Evolutionary conservation across 1,284 basidiomycete genomes (phyloP).

Genomic region (Ganoderma resinaceum): DNA sequence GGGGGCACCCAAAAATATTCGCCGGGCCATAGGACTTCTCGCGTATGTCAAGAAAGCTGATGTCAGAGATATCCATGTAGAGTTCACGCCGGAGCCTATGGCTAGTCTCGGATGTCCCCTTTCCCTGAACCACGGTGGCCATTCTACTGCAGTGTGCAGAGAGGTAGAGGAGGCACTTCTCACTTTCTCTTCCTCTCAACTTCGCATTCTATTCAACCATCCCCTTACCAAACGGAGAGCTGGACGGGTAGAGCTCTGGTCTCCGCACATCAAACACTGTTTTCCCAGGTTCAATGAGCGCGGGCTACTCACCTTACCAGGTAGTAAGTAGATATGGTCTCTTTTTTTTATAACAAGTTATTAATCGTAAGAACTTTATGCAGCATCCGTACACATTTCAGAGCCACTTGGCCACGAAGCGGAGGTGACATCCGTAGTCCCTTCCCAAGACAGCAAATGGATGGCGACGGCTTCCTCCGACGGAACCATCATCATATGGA

Average conservation of each 20-base stretch:
- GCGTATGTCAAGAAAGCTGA: too few species aligned
- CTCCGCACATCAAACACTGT: neutral
- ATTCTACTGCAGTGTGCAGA: too few species aligned
- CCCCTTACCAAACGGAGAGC: neutral
- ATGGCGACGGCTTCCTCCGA: neutral
- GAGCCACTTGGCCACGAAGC: neutral
- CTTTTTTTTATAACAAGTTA: neutral
- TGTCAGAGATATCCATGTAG: too few species aligned
- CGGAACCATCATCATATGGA: neutral
- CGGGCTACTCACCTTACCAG: neutral
- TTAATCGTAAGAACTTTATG: too few species aligned
- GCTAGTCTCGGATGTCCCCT: too few species aligned
- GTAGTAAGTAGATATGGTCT: neutral
- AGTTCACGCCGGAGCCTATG: too few species aligned
- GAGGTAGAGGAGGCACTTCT: neutral
- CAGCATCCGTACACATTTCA: neutral
- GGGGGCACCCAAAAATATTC: too few species aligned
- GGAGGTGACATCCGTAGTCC: neutral
- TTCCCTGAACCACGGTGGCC: too few species aligned
- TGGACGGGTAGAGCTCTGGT: neutral
- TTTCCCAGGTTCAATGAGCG: neutral
- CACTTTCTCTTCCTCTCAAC: neutral
- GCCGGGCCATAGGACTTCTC: too few species aligned
- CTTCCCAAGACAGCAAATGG: neutral
- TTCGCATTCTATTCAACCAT: neutral